Evolutionary conservation across 441 rosid genomes (phyloP).

Genomic region (Euphorbia celastroides): DNA sequence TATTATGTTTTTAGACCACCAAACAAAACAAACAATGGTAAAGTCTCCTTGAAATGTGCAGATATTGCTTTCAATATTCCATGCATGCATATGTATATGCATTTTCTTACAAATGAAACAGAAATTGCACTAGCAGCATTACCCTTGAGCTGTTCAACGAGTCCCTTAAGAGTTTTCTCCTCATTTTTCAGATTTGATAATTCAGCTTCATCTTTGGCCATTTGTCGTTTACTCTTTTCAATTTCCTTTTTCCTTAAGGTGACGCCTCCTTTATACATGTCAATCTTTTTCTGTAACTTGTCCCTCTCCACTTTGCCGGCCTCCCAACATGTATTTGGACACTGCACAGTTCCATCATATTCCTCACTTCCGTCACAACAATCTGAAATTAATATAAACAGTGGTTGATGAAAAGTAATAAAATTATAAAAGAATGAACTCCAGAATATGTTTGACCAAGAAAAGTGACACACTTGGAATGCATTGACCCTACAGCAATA

Average conservation of each 20-base stretch:
- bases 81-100: too few relatives aligned
- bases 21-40: too few relatives aligned
- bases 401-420: background rate
- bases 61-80: too few relatives aligned
- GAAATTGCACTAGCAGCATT: too few relatives aligned
- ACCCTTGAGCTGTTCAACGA: constrained; percentile 90
- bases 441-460: too few relatives aligned
- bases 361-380: constrained; percentile 99
- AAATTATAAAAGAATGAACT: too few relatives aligned
- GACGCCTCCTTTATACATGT: constrained; percentile 65
- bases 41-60: too few relatives aligned
- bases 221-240: constrained; percentile 48
- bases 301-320: constrained; percentile 88
- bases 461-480: too few relatives aligned
- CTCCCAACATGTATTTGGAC: constrained; percentile 91
- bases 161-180: constrained; percentile 66
- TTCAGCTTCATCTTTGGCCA: constrained; percentile 74
- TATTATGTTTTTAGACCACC: too few relatives aligned
- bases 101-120: too few relatives aligned
- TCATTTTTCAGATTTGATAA: constrained; percentile 57
- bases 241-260: constrained; percentile 47
- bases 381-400: constrained; percentile 32
- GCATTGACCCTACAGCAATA: too few relatives aligned
- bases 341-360: constrained; percentile 68
- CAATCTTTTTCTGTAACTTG: constrained; percentile 62